Percentiles rank a stretch among this genome's conserved stretches.
Evolutionary conservation across 495 filamentous ascomycete genomes (phyloP).

Genomic region (Penicillium nucicola): DNA sequence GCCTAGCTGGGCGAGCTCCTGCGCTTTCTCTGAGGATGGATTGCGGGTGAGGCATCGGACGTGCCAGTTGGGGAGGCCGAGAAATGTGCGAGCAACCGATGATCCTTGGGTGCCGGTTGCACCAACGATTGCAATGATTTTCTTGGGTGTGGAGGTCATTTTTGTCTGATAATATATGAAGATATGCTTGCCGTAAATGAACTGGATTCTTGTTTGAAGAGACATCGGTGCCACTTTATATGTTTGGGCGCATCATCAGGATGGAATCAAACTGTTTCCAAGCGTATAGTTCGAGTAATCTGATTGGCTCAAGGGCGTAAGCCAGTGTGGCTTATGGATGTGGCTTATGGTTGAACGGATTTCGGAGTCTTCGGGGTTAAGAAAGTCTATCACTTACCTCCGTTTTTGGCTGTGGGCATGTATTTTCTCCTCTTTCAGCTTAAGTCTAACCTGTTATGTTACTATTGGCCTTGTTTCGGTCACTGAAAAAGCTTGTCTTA

Average conservation of each 20-base stretch:
- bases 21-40: conserved; percentile 36
- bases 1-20: conserved; percentile 36
- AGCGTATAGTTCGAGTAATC: conserved; percentile 2
- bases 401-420: neutral
- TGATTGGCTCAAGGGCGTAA: conserved; percentile 19
- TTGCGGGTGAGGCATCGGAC: conserved; percentile 44
- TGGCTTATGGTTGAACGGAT: neutral
- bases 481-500: neutral
- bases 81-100: conserved; percentile 41
- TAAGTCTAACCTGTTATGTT: neutral
- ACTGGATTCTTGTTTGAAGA: neutral
- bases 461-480: neutral
- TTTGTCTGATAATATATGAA: neutral
- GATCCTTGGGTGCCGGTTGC: conserved; percentile 47
- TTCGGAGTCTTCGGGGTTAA: neutral
- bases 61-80: conserved; percentile 31
- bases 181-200: neutral
- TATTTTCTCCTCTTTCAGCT: neutral
- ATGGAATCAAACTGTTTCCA: neutral
- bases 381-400: neutral
- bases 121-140: conserved; percentile 28
- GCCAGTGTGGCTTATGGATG: conserved; percentile 14
- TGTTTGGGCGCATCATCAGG: neutral
- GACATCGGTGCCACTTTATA: neutral
- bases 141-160: conserved; percentile 6